Base-by-base conservation (phyloP, 1,284 basidiomycete genomes). In the Sanghuangporus baumii region DNA sequence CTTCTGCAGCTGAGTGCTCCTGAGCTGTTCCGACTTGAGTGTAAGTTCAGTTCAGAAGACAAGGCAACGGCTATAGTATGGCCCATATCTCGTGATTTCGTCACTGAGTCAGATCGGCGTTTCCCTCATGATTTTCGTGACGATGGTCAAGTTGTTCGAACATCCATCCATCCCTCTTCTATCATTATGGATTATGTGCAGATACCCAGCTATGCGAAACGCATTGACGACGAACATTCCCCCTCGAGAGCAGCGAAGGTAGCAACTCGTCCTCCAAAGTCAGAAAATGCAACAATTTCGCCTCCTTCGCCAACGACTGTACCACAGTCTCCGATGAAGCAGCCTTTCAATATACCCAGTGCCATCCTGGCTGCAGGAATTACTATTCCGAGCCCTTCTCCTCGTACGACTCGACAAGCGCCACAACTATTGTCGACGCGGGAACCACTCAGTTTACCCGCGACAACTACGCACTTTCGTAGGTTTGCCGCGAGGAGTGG, bases 401-500 rank as follows among this genome's bases (percentile, higher is more conserved):
- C 1, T 57, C 72, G 74, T 14, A 72, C 69, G 36, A 67, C 66
- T 7, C 70, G 31, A 59, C 69, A 68, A 47, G 23, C 68, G 9
- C 60, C 67, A 20, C 65, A 72, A 16, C 71, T 84, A 34, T 69
- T 84, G 20, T 78, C 76, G 40, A 79, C 79, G 6, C 74, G 77
- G 9, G 88, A 90, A 66, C 82, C 89, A 0, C 78, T 92, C 2
- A 89, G 88, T 0, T 77, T 92, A 4, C 87, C 84, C 0, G 87
- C 85, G 38, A 88, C 85, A 64, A 85, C 88, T 0, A 79, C 78
- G 60, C 91, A 91, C 69, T 92, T 91, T 70, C 82, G 85, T 64
- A 77, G 88, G 7, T 92, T 92, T 64, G 80, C 91, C 1, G 78
- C 82, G 6, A 83, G 79, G 65, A 76, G 82, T 3, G 87, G 88